phyloP scores from a whole-genome alignment of 768 basidiomycete species.

The Psilocybe tampanensis region DNA sequence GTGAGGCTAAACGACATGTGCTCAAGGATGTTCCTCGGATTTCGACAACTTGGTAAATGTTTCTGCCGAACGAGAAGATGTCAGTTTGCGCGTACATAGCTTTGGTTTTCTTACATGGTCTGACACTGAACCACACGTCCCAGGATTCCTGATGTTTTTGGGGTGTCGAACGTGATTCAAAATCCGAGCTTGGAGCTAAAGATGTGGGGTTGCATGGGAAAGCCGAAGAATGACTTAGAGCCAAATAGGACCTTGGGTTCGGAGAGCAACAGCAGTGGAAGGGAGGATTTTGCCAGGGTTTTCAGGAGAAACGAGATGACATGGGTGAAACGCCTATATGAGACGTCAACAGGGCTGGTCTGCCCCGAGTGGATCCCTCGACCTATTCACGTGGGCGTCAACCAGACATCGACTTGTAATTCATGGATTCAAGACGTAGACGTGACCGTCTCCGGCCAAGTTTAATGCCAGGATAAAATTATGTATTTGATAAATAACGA shows the following conservation, averaged over 20 bases:
- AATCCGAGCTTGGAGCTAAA: not conserved
- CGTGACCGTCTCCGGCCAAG: too few relatives aligned
- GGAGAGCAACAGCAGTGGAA: not conserved
- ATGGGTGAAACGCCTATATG: not conserved
- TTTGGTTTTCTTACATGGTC: not conserved
- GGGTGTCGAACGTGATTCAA: not conserved
- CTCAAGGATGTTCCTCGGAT: constrained; percentile 6
- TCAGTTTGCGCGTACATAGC: not conserved
- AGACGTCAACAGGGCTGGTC: not conserved
- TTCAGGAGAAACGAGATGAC: not conserved
- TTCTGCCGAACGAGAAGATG: constrained; percentile 4
- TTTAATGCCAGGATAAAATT: not conserved
- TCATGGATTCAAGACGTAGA: too few relatives aligned
- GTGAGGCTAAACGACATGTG: not conserved
- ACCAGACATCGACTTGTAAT: not conserved
- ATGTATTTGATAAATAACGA: not conserved
- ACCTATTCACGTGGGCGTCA: not conserved
- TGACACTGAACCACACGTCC: not conserved
- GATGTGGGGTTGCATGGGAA: constrained; percentile 7
- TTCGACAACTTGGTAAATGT: constrained; percentile 1
- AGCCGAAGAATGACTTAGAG: not conserved
- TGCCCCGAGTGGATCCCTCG: not conserved
- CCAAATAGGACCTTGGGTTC: not conserved
- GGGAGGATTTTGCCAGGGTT: not conserved
- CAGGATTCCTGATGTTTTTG: not conserved